Evolutionary conservation across 768 basidiomycete genomes (phyloP).

Genomic region (Lactarius tabidus): DNA sequence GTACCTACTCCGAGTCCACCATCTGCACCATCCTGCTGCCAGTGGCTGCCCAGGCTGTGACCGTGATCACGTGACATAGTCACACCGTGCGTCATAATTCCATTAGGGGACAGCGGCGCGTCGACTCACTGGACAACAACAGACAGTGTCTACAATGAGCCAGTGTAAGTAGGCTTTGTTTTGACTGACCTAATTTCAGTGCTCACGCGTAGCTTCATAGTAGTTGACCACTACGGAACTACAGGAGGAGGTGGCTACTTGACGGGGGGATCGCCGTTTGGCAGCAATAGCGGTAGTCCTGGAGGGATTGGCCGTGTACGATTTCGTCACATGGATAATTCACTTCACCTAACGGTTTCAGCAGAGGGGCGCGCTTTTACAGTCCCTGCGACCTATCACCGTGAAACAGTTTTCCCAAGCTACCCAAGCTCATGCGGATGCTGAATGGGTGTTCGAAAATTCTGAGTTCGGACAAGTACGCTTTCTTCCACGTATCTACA

Average conservation of each 20-base stretch:
- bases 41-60: neutral
- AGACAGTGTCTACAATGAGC: slow-evolving; percentile 6
- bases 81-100: slow-evolving; percentile 12
- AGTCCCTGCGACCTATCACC: slow-evolving; percentile 69
- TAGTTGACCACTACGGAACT: slow-evolving; percentile 37
- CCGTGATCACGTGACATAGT: neutral
- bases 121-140: neutral
- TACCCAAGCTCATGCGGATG: slow-evolving; percentile 80
- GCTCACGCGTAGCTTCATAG: slow-evolving; percentile 32
- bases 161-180: slow-evolving; percentile 19
- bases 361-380: slow-evolving; percentile 38
- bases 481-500: neutral
- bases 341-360: slow-evolving; percentile 4
- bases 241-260: slow-evolving; percentile 50
- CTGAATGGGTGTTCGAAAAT: slow-evolving; percentile 83
- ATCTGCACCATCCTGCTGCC: no score
- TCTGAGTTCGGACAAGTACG: slow-evolving; percentile 75
- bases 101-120: slow-evolving; percentile 3
- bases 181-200: slow-evolving; percentile 38
- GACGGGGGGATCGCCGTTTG: slow-evolving; percentile 56
- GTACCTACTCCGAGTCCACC: neutral
- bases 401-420: slow-evolving; percentile 72
- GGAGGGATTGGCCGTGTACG: slow-evolving; percentile 46
- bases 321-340: slow-evolving; percentile 17
- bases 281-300: slow-evolving; percentile 54